phyloP scores from a whole-genome alignment of 1,284 basidiomycete genomes.

The Austroboletus olivaceoglutinosus region DNA sequence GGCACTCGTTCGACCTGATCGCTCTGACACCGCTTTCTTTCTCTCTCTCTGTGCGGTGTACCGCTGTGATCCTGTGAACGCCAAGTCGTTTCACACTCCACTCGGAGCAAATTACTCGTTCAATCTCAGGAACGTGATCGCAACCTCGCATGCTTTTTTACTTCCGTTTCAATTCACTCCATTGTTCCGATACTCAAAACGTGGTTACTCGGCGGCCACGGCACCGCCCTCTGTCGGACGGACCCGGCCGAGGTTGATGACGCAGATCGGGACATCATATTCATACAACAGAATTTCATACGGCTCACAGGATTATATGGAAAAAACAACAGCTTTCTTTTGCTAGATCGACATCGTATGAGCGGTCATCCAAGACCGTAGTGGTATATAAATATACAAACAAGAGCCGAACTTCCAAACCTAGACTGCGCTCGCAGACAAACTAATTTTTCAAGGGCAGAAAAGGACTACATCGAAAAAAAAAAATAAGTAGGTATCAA shows the following conservation, averaged over 20 bases:
- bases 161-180: too few relatives aligned
- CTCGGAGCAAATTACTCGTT: too few relatives aligned
- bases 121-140: too few relatives aligned
- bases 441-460: not conserved
- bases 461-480: not conserved
- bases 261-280: not conserved
- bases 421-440: not conserved
- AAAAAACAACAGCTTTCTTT: not conserved
- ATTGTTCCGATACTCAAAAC: not conserved
- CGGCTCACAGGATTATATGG: not conserved
- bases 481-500: slow-evolving; percentile 9
- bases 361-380: not conserved
- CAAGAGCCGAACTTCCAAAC: not conserved
- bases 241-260: not conserved
- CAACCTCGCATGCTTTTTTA: too few relatives aligned
- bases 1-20: too few relatives aligned
- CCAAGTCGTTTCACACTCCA: too few relatives aligned
- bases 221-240: not conserved
- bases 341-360: not conserved
- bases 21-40: not conserved
- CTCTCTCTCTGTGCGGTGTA: not conserved
- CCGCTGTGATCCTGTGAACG: too few relatives aligned
- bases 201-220: not conserved
- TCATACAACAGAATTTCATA: not conserved
- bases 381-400: slow-evolving; percentile 1